Percentiles rank a stretch among this genome's conserved stretches.
Evolutionary conservation across 805 yeast species (phyloP).

Genomic region (Yamadazyma laniorum): DNA sequence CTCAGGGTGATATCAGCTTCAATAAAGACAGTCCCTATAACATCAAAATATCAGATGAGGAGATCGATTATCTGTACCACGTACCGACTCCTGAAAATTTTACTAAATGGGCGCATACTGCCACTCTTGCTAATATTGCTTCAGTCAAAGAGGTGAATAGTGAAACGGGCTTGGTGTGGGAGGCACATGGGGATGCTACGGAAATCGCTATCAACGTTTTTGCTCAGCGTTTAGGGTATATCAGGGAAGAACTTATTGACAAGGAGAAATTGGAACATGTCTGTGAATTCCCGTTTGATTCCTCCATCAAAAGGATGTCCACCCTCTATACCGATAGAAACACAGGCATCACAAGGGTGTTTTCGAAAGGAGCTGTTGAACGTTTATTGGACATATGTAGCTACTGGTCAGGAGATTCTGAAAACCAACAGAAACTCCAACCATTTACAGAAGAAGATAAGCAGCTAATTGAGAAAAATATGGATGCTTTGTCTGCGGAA

Average conservation of each 20-base stretch:
- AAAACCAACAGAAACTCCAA: conserved; percentile 9
- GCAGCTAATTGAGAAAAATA: conserved; percentile 22
- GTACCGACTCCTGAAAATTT: conserved; percentile 25
- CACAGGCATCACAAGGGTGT: conserved; percentile 9
- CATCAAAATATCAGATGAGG: conserved; percentile 36
- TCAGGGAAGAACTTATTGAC: conserved; percentile 20
- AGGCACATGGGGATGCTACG: conserved; percentile 52
- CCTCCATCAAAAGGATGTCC: conserved; percentile 33
- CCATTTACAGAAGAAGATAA: conserved; percentile 22
- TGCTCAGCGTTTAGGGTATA: conserved; percentile 23
- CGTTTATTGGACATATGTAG: conserved; percentile 24
- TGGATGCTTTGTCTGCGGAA: conserved; percentile 25
- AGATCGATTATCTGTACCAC: conserved; percentile 25
- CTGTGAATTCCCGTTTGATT: conserved; percentile 33
- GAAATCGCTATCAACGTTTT: conserved; percentile 36
- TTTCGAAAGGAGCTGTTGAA: conserved; percentile 37
- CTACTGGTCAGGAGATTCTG: conserved; percentile 19
- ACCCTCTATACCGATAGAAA: conserved; percentile 19
- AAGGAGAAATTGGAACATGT: conserved; percentile 18
- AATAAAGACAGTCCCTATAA: conserved; percentile 36
- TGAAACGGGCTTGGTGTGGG: conserved; percentile 53
- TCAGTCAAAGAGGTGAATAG: conserved; percentile 49
- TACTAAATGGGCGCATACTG: conserved; percentile 56
- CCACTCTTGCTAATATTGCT: conserved; percentile 81
- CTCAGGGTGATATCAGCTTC: conserved; percentile 46